Conservation (phyloP, 2,329 filamentous ascomycete species). For the Fusarium udum region DNA sequence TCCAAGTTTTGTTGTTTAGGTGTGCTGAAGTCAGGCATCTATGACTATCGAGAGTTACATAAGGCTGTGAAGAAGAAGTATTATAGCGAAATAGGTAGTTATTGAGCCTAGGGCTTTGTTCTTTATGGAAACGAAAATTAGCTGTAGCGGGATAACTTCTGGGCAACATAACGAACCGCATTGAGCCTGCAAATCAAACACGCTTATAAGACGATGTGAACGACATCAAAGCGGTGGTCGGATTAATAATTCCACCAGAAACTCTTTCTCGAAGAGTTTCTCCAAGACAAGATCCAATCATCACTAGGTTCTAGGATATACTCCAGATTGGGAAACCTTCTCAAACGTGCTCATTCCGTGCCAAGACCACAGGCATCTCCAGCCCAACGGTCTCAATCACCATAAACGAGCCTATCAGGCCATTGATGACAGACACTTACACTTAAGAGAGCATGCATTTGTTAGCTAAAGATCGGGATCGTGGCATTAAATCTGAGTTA, state of each 20-base stretch:
- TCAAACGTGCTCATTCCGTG: constrained; percentile 17
- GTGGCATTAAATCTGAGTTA: neutral
- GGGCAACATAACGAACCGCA: neutral
- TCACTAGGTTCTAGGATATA: neutral
- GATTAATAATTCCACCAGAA: neutral
- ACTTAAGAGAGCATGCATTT: neutral
- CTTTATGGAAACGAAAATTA: neutral
- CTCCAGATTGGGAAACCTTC: constrained; percentile 1
- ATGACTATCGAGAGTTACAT: too few relatives aligned
- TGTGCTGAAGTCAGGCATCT: fast-evolving
- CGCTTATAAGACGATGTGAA: neutral
- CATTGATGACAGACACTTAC: neutral
- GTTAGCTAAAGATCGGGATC: neutral
- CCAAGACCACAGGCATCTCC: neutral
- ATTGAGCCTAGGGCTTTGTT: too few relatives aligned
- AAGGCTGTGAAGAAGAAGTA: fast-evolving
- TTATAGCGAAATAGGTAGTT: neutral
- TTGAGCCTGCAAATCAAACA: neutral
- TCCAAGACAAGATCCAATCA: neutral
- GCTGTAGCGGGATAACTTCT: neutral
- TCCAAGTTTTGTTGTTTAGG: too few relatives aligned
- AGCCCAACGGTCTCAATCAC: neutral
- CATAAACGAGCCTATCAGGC: neutral
- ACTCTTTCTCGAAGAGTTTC: neutral
- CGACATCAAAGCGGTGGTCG: neutral